phyloP scores from a whole-genome alignment of 2,329 filamentous ascomycete genomes.

The Metarhizium humberi region DNA sequence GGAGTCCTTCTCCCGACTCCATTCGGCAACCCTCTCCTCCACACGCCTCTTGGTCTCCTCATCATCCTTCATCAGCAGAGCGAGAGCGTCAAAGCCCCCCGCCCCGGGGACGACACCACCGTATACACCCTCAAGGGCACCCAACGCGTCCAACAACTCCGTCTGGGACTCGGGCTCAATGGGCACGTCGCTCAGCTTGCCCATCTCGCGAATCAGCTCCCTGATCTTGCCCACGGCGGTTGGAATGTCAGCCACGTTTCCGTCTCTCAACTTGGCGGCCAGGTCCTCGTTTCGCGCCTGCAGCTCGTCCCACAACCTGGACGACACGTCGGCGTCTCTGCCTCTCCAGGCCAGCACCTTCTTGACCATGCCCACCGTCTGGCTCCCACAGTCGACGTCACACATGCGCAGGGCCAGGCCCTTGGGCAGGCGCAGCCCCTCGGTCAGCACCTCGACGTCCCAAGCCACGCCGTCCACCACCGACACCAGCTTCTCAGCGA shows the following conservation, averaged over 20 bases:
- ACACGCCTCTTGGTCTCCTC: conserved; percentile 52
- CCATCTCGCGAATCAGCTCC: conserved; percentile 67
- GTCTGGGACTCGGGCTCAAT: conserved; percentile 88
- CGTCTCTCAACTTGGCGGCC: conserved; percentile 51
- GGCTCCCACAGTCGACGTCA: conserved; percentile 87
- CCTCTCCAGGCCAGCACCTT: conserved; percentile 76
- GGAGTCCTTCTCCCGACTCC: conserved; percentile 50
- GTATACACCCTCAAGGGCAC: conserved; percentile 65
- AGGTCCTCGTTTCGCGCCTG: conserved; percentile 67
- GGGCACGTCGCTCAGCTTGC: conserved; percentile 62
- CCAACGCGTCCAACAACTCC: conserved; percentile 68
- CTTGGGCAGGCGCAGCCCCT: conserved; percentile 58
- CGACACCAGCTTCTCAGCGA: conserved; percentile 53
- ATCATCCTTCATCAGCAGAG: conserved; percentile 68
- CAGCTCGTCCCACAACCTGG: conserved; percentile 63
- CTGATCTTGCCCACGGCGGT: conserved; percentile 42
- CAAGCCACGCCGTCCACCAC: conserved; percentile 62
- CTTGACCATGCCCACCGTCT: conserved; percentile 95
- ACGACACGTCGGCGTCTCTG: conserved; percentile 52
- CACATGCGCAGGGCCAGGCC: conserved; percentile 82
- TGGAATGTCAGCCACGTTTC: conserved; percentile 31
- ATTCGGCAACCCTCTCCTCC: conserved; percentile 52
- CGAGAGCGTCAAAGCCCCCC: conserved; percentile 86
- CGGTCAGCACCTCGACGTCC: conserved; percentile 71
- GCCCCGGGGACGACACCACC: conserved; percentile 91